Base-by-base conservation (phyloP, 1,284 basidiomycete genomes). In the Thelephora terrestris region DNA sequence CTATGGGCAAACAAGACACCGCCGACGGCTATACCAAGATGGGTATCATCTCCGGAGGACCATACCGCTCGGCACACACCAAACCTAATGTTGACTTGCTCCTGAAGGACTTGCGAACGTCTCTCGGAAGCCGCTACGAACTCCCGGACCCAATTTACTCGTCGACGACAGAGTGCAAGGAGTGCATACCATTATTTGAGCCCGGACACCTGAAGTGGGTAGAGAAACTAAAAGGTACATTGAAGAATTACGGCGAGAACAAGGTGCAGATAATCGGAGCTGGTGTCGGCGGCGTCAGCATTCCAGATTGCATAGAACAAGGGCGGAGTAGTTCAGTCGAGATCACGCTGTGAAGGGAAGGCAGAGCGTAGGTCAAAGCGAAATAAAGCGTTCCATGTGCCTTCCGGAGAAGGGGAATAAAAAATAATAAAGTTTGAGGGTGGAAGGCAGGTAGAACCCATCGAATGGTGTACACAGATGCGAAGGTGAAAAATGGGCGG, bases 31-130 rank as follows among this genome's bases (percentile, higher is more conserved):
- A 76, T 57, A 76, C 71, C 23, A 96, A 96, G 62, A 63, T 96
- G 52, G 94, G 94, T 0, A 78, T 93, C 46, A 96, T 99, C 91
- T 69, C 93, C 35, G 93, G 94, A 12, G 93, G 93, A 0, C 87
- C 89, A 0, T 79, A 86, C 61, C 71, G 71, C 60, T 60, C 71
- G 2, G 64, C 69, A 4, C 66, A 54, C 3, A 53, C 58, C 24
- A 39, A 53, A 16, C 53, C 57, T 40, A 51, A 55, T 44, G 50
- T 75, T 14, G 60, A 63, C 4, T 68, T 68, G 7, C 60, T 81
- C 12, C 63, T 74, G 10, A 60, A 62, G 16, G 69, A 75, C 45
- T 75, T 85, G 46, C 74, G 74, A 16, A 54, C 63, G 10, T 76
- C 83, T 39, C 76, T 85, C 45, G 4, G 24, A 29, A 16, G 53